Evolutionary conservation across 75 land plant genomes (phyloP).

Genomic region (Picea sitchensis): DNA sequence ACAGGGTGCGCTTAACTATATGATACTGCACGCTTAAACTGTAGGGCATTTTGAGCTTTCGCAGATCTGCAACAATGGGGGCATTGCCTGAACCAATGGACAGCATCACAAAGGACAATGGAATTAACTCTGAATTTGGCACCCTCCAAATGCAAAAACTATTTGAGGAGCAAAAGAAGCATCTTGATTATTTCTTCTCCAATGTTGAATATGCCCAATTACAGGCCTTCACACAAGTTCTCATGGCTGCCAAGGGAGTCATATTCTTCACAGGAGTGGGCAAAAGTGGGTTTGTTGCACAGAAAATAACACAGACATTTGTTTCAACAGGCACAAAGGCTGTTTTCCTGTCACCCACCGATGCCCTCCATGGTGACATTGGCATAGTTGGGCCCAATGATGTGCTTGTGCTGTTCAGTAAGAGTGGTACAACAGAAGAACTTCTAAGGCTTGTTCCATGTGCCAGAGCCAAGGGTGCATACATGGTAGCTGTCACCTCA

Average conservation of each 20-base stretch:
- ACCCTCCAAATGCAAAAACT: conserved; percentile 42
- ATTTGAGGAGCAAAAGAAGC: conserved; percentile 66
- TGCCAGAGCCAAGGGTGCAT: conserved; percentile 79
- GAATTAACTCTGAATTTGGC: background rate
- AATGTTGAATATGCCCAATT: conserved; percentile 65
- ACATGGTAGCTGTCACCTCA: conserved; percentile 69
- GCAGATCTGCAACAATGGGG: conserved; percentile 11
- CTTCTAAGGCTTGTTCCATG: conserved; percentile 75
- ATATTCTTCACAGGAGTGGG: conserved; percentile 98
- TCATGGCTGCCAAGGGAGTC: conserved; percentile 56
- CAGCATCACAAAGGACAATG: background rate
- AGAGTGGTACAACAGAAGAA: conserved; percentile 91
- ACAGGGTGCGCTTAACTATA: background rate
- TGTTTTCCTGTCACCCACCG: conserved; percentile 78
- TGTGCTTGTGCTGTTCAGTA: conserved; percentile 80
- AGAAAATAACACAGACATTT: conserved; percentile 89
- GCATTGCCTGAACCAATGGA: conserved; percentile 8
- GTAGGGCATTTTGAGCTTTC: background rate
- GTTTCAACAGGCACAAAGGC: conserved; percentile 85
- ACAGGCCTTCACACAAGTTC: conserved; percentile 51
- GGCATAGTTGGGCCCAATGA: conserved; percentile 59
- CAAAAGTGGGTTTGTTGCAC: conserved; percentile 94
- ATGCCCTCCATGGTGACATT: conserved; percentile 98
- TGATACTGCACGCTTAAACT: background rate
- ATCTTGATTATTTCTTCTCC: conserved; percentile 62